Evolutionary conservation across 805 yeast genomes (phyloP).

Genomic region (Monosporozyma siamensis): DNA sequence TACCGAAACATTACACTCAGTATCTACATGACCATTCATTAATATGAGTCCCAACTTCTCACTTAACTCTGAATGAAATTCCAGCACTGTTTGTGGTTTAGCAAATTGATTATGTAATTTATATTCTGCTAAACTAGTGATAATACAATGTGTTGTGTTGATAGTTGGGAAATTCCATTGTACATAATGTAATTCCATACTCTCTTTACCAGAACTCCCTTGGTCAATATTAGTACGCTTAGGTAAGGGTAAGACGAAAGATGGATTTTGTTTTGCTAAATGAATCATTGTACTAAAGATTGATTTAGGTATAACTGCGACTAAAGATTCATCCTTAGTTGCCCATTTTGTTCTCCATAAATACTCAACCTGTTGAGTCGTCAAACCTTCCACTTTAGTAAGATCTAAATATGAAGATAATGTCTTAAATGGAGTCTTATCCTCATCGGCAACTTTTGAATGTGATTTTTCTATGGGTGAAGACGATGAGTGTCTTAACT

Average conservation of each 20-base stretch:
- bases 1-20: constrained; percentile 53
- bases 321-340: constrained; percentile 45
- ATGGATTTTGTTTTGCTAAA: constrained; percentile 65
- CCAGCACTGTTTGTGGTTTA: constrained; percentile 86
- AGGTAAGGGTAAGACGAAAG: constrained; percentile 86
- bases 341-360: constrained; percentile 87
- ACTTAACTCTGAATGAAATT: constrained; percentile 72
- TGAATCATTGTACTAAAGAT: constrained; percentile 56
- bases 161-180: constrained; percentile 92
- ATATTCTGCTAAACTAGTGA: constrained; percentile 86
- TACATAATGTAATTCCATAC: constrained; percentile 76
- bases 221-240: too few relatives aligned
- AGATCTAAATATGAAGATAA: constrained; percentile 62
- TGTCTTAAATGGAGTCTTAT: constrained; percentile 51
- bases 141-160: constrained; percentile 74
- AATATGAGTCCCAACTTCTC: constrained; percentile 54
- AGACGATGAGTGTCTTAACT: too few relatives aligned
- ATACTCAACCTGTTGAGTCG: constrained; percentile 56
- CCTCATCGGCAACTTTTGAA: too few relatives aligned
- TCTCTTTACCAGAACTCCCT: constrained; percentile 31
- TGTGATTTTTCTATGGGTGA: too few relatives aligned
- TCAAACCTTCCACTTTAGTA: constrained; percentile 50
- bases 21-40: constrained; percentile 80
- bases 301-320: constrained; percentile 50
- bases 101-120: constrained; percentile 87